These are phyloP conservation scores for Alisma plantagoaquatica DNA, from an alignment of 106 monocot species.

Conservation along the genomic window DNA sequence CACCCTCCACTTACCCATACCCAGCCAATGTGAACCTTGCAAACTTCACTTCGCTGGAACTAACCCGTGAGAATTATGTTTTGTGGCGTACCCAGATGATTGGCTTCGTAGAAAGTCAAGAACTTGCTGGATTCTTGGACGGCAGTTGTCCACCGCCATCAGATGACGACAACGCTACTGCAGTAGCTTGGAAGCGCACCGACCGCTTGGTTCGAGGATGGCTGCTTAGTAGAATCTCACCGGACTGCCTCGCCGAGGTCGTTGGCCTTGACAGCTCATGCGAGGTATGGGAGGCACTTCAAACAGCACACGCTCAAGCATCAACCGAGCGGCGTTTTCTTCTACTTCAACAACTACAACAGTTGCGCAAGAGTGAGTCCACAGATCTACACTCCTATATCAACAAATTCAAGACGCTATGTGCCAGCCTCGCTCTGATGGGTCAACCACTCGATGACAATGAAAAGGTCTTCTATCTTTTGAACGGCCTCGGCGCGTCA, in stretches of 20 bases:
- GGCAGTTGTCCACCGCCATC: neutral
- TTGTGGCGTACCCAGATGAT: neutral
- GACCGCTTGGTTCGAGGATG: neutral
- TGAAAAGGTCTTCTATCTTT: neutral
- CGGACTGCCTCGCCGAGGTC: neutral
- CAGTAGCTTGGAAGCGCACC: neutral
- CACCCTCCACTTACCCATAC: neutral
- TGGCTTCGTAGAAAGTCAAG: neutral
- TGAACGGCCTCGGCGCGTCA: neutral
- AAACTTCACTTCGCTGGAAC: neutral
- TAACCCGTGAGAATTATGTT: neutral
- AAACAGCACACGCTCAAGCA: neutral
- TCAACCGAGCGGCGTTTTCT: neutral
- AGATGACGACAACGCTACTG: neutral
- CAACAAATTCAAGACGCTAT: neutral
- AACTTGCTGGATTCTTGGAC: neutral
- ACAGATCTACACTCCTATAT: neutral
- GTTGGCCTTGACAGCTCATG: neutral
- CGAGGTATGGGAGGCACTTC: neutral
- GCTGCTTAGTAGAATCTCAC: neutral
- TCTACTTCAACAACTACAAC: neutral
- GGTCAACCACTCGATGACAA: neutral
- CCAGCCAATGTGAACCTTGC: neutral
- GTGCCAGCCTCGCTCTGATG: neutral
- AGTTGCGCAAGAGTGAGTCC: neutral